Base-by-base conservation (phyloP, 2,329 filamentous ascomycete species). In the Fusarium denticulatum region DNA sequence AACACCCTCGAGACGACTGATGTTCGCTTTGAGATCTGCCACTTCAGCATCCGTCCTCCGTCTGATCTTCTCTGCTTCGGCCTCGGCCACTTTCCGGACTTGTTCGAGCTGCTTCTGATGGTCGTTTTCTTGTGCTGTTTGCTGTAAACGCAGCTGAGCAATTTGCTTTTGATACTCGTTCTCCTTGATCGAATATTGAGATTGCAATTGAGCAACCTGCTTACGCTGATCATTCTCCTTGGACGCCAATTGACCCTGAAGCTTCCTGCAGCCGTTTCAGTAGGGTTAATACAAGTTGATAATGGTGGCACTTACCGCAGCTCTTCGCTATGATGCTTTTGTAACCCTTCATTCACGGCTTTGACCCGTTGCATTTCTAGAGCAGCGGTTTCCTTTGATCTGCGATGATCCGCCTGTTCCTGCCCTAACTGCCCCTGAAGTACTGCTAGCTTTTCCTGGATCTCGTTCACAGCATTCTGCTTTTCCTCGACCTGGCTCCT, bases 401-500 rank as follows among this genome's bases (percentile, higher is more conserved):
- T 90, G 32, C 89, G 88, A 80, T 94, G 92, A 69, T 95, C 92
- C 12, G 91, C 89, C 77, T 93, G 90, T 78, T 95, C 93, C 76
- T 95, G 92, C 24, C 92, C 90, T 24, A 94, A 81, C 62, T 87
- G 85, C n/a, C 84, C 84, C 60, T 87, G 83, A 16, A 90, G 81
- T 9, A 85, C 83, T 14, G 85, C 80, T 10, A 86, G 77, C 43
- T 86, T 83, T 16, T 83, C 81, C 53, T 88, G 84, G 4, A 83
- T 81, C 43, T 87, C 85, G 67, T 88, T 83, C 32, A 91, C 77
- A 4, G 83, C 80, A 37, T 82, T 82, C 28, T 90, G 91, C 71
- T 92, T 94, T 67, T 96, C 92, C 67, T 93, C 91, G 2, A 97
- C 82, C 79, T 98, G 92, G 9, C 87, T 87, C 56, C 94, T 91